Evolutionary conservation across 805 yeast genomes (phyloP), one percentile per base, ranked within the genome.

Genomic region (Zygosaccharomyces pseudorouxii): DNA sequence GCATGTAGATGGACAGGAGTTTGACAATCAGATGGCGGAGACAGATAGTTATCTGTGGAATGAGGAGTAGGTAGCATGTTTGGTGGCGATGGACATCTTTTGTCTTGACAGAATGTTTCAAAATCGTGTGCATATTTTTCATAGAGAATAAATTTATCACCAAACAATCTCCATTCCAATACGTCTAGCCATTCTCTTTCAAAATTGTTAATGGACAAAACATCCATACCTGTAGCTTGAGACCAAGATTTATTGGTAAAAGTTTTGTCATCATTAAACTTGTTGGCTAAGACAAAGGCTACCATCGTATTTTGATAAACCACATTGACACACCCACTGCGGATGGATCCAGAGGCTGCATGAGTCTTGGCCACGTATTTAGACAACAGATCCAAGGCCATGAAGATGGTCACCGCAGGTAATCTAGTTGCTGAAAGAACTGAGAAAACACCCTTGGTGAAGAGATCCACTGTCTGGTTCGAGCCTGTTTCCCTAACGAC

Each of bases 211-310:
- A 92, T 75, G 30, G 76, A 68, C 2, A 62, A 61, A 42, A 87
- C 73, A 5, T 79, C 68, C 53, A 92, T 76, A 16, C 95, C 95
- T 4, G 97, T 86, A n/a, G 97, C 98, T 53, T 89, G 89, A 37
- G 89, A 79, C 99, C 99, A 92, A 6, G 97, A 88, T 61, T 82
- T 83, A 71, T 92, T 92, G 52, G 96, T 89, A 64, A 92, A 92
- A 25, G 97, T 92, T 70, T 92, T 89, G 71, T 92, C 99, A 69
- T 92, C 98, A 64, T 90, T 89, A 67, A 89, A 88, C 71, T 92
- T 92, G 72, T 92, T 92, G 41, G 97, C 95, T 52, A 92, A 72
- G 31, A 92, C 79, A 38, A 92, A 74, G 2, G 95, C 77, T 18
- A 85, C 74, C 38, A 84, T 81, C 37, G 89, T 64, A 72, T 76